Percentiles rank a stretch among this genome's conserved stretches.
Conservation (phyloP, 768 basidiomycete species). For the Tephrocybe rancida region DNA sequence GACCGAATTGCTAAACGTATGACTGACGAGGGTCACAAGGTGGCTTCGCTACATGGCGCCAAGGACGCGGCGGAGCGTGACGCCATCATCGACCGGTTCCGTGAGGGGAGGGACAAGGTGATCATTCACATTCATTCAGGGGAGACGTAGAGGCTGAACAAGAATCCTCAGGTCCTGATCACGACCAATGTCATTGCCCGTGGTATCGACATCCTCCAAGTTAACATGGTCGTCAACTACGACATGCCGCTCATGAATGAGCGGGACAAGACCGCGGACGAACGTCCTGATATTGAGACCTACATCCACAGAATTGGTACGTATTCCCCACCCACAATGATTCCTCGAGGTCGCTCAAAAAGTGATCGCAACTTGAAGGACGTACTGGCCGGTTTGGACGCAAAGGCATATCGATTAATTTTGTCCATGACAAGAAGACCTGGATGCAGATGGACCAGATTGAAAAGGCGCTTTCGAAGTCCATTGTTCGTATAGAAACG, state of each 20-base stretch:
- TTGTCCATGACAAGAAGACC: slow-evolving; percentile 89
- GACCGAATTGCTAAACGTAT: slow-evolving; percentile 91
- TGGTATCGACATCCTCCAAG: slow-evolving; percentile 97
- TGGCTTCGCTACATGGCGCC: slow-evolving; percentile 93
- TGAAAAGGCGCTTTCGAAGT: slow-evolving; percentile 73
- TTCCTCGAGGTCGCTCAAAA: not conserved
- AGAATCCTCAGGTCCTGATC: slow-evolving; percentile 63
- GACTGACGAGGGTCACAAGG: slow-evolving; percentile 93
- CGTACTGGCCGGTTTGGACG: slow-evolving; percentile 98
- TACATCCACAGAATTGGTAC: slow-evolving; percentile 97
- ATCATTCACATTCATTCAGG: not conserved
- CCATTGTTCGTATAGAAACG: slow-evolving; percentile 87
- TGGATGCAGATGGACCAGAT: slow-evolving; percentile 92
- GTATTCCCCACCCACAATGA: slow-evolving; percentile 21
- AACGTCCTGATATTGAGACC: slow-evolving; percentile 88
- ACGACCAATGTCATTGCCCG: slow-evolving; percentile 99
- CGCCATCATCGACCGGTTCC: slow-evolving; percentile 90
- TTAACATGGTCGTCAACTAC: slow-evolving; percentile 99
- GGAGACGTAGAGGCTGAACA: not conserved
- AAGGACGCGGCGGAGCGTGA: slow-evolving; percentile 92
- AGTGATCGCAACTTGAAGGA: slow-evolving; percentile 46
- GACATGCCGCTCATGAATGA: slow-evolving; percentile 89
- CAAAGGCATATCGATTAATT: slow-evolving; percentile 96
- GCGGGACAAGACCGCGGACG: slow-evolving; percentile 54
- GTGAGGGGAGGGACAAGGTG: slow-evolving; percentile 95